These are phyloP conservation scores for Talaromyces sp. DNA, from an alignment of 2,329 filamentous ascomycete species.

Conservation along the genomic window DNA sequence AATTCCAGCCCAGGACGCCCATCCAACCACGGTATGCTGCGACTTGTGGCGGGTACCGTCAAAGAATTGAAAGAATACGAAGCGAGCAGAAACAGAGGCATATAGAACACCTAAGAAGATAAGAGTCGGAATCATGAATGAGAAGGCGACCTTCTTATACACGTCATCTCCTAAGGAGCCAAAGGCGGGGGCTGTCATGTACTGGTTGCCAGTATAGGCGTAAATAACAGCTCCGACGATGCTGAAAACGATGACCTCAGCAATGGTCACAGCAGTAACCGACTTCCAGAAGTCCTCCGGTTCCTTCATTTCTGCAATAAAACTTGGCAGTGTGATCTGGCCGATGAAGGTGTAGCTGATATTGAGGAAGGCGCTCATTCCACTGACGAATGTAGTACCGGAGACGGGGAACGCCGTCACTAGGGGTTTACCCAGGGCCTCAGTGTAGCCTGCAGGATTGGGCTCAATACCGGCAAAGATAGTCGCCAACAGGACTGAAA, in stretches of 20 bases:
- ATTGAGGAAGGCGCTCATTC: constrained; percentile 87
- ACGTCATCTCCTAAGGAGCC: constrained; percentile 71
- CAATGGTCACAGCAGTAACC: constrained; percentile 84
- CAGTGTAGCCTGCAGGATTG: constrained; percentile 67
- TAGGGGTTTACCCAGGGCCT: constrained; percentile 60
- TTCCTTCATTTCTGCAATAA: constrained; percentile 90
- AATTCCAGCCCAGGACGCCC: constrained; percentile 74
- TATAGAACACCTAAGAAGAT: constrained; percentile 91
- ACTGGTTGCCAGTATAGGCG: constrained; percentile 83
- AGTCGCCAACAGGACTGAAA: constrained; percentile 80
- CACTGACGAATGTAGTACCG: constrained; percentile 76
- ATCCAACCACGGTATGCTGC: constrained; percentile 77
- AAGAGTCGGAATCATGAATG: constrained; percentile 92
- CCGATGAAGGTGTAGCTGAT: constrained; percentile 97
- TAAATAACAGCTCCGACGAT: constrained; percentile 79
- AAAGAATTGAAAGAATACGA: constrained; percentile 89
- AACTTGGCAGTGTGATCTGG: constrained; percentile 88
- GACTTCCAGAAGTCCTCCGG: constrained; percentile 87
- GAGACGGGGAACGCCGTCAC: constrained; percentile 67
- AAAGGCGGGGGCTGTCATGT: constrained; percentile 84
- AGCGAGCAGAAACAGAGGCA: constrained; percentile 83
- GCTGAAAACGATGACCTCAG: constrained; percentile 82
- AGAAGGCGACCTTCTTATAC: constrained; percentile 86
- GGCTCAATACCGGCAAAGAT: constrained; percentile 76
- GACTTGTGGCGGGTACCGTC: constrained; percentile 75